A percentile compares a stretch with the other conserved stretches of the same genome.
These are phyloP conservation scores for Paracoccidioides brasiliensis DNA, from an alignment of 2,329 filamentous ascomycete species.

Conservation along the genomic window DNA sequence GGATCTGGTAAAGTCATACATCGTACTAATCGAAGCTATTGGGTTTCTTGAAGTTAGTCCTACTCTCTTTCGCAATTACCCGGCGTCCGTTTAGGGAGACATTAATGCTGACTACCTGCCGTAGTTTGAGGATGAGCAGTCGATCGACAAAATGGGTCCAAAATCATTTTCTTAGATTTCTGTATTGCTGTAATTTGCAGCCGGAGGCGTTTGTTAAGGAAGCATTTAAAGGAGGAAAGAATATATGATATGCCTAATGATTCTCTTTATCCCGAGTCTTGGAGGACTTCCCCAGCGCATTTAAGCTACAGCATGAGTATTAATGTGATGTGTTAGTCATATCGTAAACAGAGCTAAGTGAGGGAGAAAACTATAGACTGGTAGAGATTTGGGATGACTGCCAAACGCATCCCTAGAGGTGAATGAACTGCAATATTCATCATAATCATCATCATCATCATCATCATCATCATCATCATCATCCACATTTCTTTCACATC, in stretches of 20 bases:
- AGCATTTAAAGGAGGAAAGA: neutral
- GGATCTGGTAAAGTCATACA: slow-evolving; percentile 73
- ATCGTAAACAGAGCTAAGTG: neutral
- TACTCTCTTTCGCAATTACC: neutral
- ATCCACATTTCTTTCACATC: neutral
- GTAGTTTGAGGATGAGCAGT: slow-evolving; percentile 30
- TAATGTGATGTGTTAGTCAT: neutral
- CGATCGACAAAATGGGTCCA: neutral
- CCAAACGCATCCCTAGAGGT: neutral
- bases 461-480: neutral
- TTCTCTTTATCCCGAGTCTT: neutral
- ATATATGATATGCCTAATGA: neutral
- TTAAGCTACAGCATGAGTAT: neutral
- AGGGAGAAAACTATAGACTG: no score
- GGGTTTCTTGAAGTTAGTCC: slow-evolving; percentile 69
- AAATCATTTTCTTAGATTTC: slow-evolving; percentile 2
- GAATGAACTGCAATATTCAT: no score
- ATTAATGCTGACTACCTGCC: slow-evolving; percentile 1
- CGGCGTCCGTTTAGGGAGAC: neutral
- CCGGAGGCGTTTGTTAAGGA: neutral
- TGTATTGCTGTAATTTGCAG: neutral
- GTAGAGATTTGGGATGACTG: neutral
- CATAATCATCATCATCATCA: neutral
- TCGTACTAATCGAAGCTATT: slow-evolving; percentile 68
- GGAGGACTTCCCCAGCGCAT: neutral